Conservation (phyloP, 352 stramenopile genomes). For the Plasmopara viticola region DNA sequence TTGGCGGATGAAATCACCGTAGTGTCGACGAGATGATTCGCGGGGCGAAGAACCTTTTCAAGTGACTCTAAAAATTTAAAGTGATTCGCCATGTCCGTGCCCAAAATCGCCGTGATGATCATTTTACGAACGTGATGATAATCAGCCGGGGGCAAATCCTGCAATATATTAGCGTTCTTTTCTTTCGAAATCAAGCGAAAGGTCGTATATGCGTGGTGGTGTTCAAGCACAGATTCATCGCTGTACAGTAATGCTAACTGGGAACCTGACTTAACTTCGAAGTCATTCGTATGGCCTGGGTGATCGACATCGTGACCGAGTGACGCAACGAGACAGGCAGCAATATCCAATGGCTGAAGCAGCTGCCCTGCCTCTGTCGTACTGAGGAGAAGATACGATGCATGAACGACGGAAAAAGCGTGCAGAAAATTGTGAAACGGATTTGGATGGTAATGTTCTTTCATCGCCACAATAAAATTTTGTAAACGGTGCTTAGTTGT, state of each 20-base stretch:
- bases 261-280: conserved; percentile 75
- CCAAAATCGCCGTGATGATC: conserved; percentile 83
- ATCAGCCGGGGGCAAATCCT: conserved; percentile 59
- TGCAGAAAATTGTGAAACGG: conserved; percentile 91
- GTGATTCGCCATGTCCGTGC: conserved; percentile 88
- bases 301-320: conserved; percentile 90
- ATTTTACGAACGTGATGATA: conserved; percentile 83
- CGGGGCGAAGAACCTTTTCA: conserved; percentile 36
- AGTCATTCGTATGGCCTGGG: conserved; percentile 85
- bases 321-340: conserved; percentile 76
- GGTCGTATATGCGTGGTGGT: conserved; percentile 83
- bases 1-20: too few relatives aligned
- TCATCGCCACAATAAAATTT: conserved; percentile 78
- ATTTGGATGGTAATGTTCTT: conserved; percentile 82
- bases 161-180: conserved; percentile 82
- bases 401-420: conserved; percentile 84
- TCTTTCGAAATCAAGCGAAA: conserved; percentile 82
- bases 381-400: conserved; percentile 75
- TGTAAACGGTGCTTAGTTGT: conserved; percentile 50
- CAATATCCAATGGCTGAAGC: conserved; percentile 80
- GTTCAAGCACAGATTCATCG: conserved; percentile 86
- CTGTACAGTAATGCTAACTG: conserved; percentile 83
- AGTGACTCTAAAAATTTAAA: conserved; percentile 80
- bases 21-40: too few relatives aligned
- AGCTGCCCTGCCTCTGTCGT: conserved; percentile 59